Evolutionary conservation across 768 basidiomycete species (phyloP), one percentile per base, ranked within the genome.

Genomic region (Psilocybe cubensis): DNA sequence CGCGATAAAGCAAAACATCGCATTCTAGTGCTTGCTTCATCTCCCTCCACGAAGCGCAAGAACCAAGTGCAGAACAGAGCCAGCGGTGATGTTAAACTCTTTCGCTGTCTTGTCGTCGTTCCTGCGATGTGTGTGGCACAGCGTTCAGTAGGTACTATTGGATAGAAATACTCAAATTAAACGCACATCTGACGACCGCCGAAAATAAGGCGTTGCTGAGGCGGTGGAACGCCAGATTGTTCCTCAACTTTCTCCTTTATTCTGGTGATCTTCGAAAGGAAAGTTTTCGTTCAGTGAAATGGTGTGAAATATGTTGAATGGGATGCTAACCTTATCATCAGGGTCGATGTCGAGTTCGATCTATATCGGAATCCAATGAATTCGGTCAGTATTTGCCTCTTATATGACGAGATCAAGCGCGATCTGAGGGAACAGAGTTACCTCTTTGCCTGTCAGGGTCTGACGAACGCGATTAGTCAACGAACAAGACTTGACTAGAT

Each of bases 161-260:
- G 35, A 52, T 20, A 47, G 18, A 61, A 21, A 42, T 18, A 5
- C 33, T 23, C 18, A 38, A 11, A 5, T 14, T 35, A 18, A 24
- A 76, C 84, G 74, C 73, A 98, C 96, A 98, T 88, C 70, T 97
- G 96, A 68, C 95, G 86, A 29, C 96, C 96, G 67, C 84, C 75
- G 72, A 89, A 97, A 71, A 98, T 98, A 67, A 98, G 74, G 56
- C 96, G 86, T 73, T 98, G 96, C 73, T 98, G 96, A 41, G 81
- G 92, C 59, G 96, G 96, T 21, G 96, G 96, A 40, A 98, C 96
- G 62, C 96, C 96, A 5, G 94, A 95, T 76, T 98, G 96, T 78
- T 98, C 96, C 73, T 98, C 96, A 8, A 98, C 94, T 72, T 92
- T 92, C 82, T 96, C 95, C 79, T 98, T 98, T 76, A 98, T 94